phyloP scores from a whole-genome alignment of 495 filamentous ascomycete species.

The Penicillium diatomitis region DNA sequence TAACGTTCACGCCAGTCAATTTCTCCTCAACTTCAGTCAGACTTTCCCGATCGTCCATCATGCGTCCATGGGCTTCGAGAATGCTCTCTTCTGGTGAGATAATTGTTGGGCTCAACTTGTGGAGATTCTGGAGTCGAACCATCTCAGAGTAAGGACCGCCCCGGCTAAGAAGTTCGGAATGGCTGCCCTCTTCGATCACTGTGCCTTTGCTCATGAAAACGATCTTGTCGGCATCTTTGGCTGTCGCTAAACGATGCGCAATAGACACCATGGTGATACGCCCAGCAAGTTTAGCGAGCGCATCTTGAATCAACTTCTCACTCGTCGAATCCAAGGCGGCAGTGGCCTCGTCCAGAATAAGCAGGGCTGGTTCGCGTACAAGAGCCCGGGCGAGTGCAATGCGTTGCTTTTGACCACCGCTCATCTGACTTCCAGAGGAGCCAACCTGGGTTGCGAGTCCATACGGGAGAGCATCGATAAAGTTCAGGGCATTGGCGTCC shows the following conservation, averaged over 20 bases:
- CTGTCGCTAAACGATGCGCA: constrained; percentile 31
- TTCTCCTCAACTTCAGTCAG: constrained; percentile 10
- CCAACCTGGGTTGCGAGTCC: constrained; percentile 44
- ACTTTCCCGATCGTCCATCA: neutral
- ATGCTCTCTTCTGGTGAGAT: constrained; percentile 6
- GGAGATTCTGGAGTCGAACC: constrained; percentile 26
- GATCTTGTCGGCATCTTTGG: constrained; percentile 53
- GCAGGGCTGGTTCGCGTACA: constrained; percentile 60
- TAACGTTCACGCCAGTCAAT: neutral
- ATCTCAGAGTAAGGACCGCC: constrained; percentile 35
- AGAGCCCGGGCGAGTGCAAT: constrained; percentile 60
- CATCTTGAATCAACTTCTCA: constrained; percentile 39
- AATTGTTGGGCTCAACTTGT: constrained; percentile 9
- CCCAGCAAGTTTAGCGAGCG: constrained; percentile 30
- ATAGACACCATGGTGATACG: constrained; percentile 33
- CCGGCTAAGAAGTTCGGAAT: constrained; percentile 23
- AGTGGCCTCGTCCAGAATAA: constrained; percentile 77
- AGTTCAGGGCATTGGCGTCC: constrained; percentile 29
- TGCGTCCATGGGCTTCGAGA: constrained; percentile 1
- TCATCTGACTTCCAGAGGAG: constrained; percentile 44
- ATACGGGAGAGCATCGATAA: constrained; percentile 38
- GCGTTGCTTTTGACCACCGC: constrained; percentile 52
- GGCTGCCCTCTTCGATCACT: constrained; percentile 44
- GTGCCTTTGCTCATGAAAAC: constrained; percentile 42
- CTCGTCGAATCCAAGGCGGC: constrained; percentile 43